Conservation (phyloP, 1,284 basidiomycete genomes). For the Sporisorium sorghi region DNA sequence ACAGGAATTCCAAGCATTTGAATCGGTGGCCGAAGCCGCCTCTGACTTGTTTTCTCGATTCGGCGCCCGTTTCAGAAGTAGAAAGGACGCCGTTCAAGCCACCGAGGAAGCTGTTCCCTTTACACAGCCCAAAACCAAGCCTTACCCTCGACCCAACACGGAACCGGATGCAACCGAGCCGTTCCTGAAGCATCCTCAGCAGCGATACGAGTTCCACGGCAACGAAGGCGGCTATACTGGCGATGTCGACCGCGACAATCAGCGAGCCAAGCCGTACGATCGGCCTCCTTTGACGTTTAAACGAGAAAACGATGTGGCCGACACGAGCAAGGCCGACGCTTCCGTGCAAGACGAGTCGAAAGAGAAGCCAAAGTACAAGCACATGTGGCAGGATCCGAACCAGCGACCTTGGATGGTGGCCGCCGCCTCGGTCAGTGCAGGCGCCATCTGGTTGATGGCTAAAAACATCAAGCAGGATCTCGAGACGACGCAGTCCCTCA, state of each 20-base stretch:
- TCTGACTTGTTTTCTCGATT: slow-evolving; percentile 16
- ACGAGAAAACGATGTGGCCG: neutral
- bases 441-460: neutral
- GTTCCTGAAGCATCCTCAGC: neutral
- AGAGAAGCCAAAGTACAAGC: neutral
- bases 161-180: neutral
- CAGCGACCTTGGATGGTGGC: neutral
- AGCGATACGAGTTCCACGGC: slow-evolving; percentile 14
- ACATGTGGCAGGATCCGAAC: slow-evolving; percentile 16
- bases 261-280: neutral
- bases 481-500: slow-evolving; percentile 11
- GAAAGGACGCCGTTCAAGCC: slow-evolving; percentile 10
- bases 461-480: neutral
- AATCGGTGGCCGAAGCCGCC: neutral
- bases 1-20: slow-evolving; percentile 11
- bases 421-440: slow-evolving; percentile 1
- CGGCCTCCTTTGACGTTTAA: slow-evolving; percentile 8
- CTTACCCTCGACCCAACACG: neutral
- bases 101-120: neutral
- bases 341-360: neutral
- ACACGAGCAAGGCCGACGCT: neutral
- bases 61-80: neutral
- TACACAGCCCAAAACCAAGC: no score
- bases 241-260: slow-evolving; percentile 12
- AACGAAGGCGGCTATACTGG: slow-evolving; percentile 22